Conservation (phyloP, 768 basidiomycete species). For the Amyloporia xantha region DNA sequence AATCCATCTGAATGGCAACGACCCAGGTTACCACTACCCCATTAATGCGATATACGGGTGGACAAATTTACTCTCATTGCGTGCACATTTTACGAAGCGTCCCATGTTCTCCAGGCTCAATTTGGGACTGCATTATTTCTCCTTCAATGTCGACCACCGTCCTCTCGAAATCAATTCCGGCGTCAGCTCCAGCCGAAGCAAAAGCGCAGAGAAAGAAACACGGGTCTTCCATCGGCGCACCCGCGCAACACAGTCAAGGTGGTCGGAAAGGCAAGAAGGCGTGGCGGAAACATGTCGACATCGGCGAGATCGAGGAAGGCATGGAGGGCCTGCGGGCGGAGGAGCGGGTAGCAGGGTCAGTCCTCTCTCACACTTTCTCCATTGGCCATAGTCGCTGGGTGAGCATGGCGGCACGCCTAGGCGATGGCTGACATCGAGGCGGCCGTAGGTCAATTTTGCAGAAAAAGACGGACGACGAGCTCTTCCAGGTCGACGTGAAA, state of each 20-base stretch:
- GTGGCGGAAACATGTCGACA: slow-evolving; percentile 91
- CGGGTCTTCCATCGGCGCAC: slow-evolving; percentile 38
- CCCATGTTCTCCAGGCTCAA: too few relatives aligned
- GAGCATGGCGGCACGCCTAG: too few relatives aligned
- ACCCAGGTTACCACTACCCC: slow-evolving; percentile 32
- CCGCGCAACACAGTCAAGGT: slow-evolving; percentile 57
- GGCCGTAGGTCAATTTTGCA: slow-evolving; percentile 51
- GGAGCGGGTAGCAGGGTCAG: slow-evolving; percentile 75
- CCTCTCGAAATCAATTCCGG: too few relatives aligned
- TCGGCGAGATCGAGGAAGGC: slow-evolving; percentile 69
- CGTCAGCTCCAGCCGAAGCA: background rate
- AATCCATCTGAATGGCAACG: slow-evolving; percentile 25
- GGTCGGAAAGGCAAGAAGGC: slow-evolving; percentile 88
- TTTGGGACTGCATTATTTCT: too few relatives aligned
- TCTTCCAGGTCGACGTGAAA: slow-evolving; percentile 75
- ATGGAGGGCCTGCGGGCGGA: slow-evolving; percentile 75
- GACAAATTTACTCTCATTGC: too few relatives aligned
- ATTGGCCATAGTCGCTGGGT: too few relatives aligned
- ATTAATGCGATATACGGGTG: slow-evolving; percentile 22
- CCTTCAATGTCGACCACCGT: too few relatives aligned
- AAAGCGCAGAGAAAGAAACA: background rate
- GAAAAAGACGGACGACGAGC: slow-evolving; percentile 60
- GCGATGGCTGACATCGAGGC: background rate
- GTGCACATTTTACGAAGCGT: too few relatives aligned
- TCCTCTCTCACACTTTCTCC: slow-evolving; percentile 1